phyloP scores from a whole-genome alignment of 805 yeast species.

The Saccharomycopsis javanensis region DNA sequence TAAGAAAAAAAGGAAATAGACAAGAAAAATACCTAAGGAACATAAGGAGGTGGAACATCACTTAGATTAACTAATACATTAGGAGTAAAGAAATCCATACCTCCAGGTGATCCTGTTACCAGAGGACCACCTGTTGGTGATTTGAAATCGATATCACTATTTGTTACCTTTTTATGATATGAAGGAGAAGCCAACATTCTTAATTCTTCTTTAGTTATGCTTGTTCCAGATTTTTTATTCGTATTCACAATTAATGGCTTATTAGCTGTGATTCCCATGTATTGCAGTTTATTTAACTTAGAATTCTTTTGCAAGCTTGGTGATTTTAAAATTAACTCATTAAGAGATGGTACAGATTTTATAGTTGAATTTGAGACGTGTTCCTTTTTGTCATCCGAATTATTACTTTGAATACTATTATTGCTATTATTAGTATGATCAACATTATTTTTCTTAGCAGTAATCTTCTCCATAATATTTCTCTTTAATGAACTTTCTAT shows the following conservation, averaged over 20 bases:
- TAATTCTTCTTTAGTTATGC: background rate
- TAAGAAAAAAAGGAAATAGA: background rate
- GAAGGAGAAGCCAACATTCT: background rate
- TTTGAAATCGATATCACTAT: background rate
- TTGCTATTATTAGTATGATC: background rate
- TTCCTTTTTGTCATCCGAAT: background rate
- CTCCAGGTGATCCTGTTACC: background rate
- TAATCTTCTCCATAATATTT: slow-evolving; percentile 1
- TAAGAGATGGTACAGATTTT: background rate
- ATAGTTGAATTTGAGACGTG: background rate
- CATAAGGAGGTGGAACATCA: slow-evolving; percentile 20
- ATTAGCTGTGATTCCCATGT: background rate
- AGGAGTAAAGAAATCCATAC: slow-evolving; percentile 13
- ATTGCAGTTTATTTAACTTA: background rate
- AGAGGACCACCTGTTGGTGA: background rate
- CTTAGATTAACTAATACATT: slow-evolving; percentile 3
- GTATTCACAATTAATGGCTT: background rate
- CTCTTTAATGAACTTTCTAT: background rate
- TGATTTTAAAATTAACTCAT: background rate
- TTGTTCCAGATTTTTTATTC: background rate
- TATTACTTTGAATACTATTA: background rate
- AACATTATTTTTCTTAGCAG: background rate
- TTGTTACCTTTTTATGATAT: slow-evolving; percentile 4
- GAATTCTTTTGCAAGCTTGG: background rate
- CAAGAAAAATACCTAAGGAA: slow-evolving; percentile 4